A percentile compares a stretch with the other conserved stretches of the same genome.
Evolutionary conservation across 495 filamentous ascomycete species (phyloP).

Genomic region (Daldinia childiae): DNA sequence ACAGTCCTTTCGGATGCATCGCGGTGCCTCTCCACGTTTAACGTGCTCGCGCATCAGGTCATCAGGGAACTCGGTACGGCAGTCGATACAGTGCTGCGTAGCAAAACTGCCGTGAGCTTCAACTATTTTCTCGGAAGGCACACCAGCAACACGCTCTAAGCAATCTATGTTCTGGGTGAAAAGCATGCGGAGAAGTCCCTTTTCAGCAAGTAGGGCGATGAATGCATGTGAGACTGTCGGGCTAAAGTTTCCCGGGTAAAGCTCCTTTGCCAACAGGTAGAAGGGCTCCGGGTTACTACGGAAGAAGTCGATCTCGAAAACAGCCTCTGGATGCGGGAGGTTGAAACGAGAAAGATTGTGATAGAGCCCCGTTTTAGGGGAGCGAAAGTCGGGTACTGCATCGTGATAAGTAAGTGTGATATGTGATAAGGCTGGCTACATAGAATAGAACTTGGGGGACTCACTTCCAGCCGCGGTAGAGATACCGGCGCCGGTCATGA

Average conservation of each 20-base stretch:
- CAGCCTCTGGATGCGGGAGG: conserved; percentile 78
- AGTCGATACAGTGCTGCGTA: conserved; percentile 88
- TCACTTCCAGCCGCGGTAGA: conserved; percentile 67
- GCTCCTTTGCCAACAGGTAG: conserved; percentile 87
- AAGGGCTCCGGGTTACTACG: conserved; percentile 84
- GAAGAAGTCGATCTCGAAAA: conserved; percentile 92
- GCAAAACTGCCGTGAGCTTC: conserved; percentile 98
- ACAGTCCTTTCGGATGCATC: conserved; percentile 69
- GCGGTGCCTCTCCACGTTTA: conserved; percentile 68
- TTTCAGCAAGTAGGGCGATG: conserved; percentile 74
- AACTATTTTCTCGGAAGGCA: conserved; percentile 81
- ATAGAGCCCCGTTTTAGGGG: conserved; percentile 78
- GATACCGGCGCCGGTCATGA: conserved; percentile 78
- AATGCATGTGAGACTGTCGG: conserved; percentile 78
- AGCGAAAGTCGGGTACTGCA: conserved; percentile 78
- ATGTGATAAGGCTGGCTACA: not conserved
- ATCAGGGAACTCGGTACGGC: conserved; percentile 73
- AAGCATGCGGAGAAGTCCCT: conserved; percentile 79
- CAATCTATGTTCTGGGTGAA: conserved; percentile 99
- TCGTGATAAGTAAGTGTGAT: conserved; percentile 44
- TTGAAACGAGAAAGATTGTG: conserved; percentile 85
- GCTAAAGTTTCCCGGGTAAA: conserved; percentile 90
- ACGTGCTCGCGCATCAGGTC: conserved; percentile 77
- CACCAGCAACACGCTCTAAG: conserved; percentile 86
- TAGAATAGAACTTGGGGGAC: conserved; percentile 16